Evolutionary conservation across 768 basidiomycete species (phyloP).

Genomic region (Austroboletus festivus): DNA sequence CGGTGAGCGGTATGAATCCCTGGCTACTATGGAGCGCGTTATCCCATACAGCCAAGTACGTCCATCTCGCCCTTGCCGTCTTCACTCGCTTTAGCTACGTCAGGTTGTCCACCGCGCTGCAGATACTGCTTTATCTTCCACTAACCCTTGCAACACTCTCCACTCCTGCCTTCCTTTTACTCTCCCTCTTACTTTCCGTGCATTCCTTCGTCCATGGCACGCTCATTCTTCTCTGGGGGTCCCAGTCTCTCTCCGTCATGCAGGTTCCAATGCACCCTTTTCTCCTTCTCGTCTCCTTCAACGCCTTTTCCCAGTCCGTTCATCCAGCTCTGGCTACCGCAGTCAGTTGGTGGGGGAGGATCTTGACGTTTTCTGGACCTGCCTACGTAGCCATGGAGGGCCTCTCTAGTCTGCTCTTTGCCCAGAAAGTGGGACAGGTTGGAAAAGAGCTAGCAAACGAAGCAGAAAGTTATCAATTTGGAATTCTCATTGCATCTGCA

Average conservation of each 20-base stretch:
- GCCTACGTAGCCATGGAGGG: conserved; percentile 82
- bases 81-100: conserved; percentile 7
- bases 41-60: conserved; percentile 59
- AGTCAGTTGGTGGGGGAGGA: conserved; percentile 68
- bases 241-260: conserved; percentile 66
- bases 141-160: conserved; percentile 83
- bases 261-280: conserved; percentile 88
- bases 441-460: conserved; percentile 70
- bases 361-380: conserved; percentile 69
- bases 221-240: conserved; percentile 67
- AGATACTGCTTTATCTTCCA: conserved; percentile 81
- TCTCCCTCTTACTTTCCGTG: conserved; percentile 71
- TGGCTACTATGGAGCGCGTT: conserved; percentile 66
- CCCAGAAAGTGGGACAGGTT: conserved; percentile 75
- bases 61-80: neutral
- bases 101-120: conserved; percentile 73
- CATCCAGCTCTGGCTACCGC: conserved; percentile 55
- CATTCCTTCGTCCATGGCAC: conserved; percentile 85
- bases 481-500: conserved; percentile 70
- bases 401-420: conserved; percentile 78
- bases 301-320: conserved; percentile 67
- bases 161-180: conserved; percentile 72
- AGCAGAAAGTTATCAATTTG: conserved; percentile 76
- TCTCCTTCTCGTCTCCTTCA: conserved; percentile 83
- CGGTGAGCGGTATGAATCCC: conserved; percentile 39